Evolutionary conservation across 2,329 filamentous ascomycete genomes (phyloP).

Genomic region (Bisporella sp.): DNA sequence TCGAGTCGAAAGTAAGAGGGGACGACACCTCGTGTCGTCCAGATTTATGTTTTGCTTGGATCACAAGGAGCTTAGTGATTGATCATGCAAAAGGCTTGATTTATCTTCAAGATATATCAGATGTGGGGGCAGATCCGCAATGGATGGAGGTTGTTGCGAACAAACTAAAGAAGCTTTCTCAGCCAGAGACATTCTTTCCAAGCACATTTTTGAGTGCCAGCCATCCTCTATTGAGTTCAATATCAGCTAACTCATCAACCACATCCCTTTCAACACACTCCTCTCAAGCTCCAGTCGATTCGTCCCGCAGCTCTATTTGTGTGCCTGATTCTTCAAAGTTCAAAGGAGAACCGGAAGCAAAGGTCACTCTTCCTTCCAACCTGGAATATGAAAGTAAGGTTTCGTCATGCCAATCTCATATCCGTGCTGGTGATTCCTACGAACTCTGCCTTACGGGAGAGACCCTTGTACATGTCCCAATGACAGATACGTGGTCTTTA

Average conservation of each 20-base stretch:
- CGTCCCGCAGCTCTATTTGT: background rate
- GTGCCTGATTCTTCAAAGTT: background rate
- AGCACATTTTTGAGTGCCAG: background rate
- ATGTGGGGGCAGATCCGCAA: constrained; percentile 18
- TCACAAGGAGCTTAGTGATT: constrained; percentile 56
- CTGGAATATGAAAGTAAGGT: constrained; percentile 29
- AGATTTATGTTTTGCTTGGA: constrained; percentile 56
- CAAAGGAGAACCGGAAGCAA: background rate
- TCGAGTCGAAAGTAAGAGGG: constrained; percentile 25
- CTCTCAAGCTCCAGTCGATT: background rate
- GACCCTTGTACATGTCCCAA: constrained; percentile 15
- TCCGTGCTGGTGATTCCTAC: constrained; percentile 33
- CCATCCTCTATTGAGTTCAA: background rate
- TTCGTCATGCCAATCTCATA: constrained; percentile 27
- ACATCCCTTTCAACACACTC: background rate
- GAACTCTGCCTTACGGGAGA: constrained; percentile 33
- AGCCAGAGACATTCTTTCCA: background rate
- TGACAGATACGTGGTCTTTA: constrained; percentile 21
- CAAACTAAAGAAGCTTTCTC: constrained; percentile 7
- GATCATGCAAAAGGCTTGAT: constrained; percentile 50
- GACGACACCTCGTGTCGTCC: constrained; percentile 31
- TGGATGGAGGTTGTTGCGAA: constrained; percentile 13
- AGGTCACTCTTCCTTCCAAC: constrained; percentile 17
- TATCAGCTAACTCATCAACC: background rate
- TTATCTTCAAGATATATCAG: constrained; percentile 50